These are phyloP conservation scores for Hygrophoropsis aurantiaca DNA, from an alignment of 768 basidiomycete species.

Conservation along the genomic window DNA sequence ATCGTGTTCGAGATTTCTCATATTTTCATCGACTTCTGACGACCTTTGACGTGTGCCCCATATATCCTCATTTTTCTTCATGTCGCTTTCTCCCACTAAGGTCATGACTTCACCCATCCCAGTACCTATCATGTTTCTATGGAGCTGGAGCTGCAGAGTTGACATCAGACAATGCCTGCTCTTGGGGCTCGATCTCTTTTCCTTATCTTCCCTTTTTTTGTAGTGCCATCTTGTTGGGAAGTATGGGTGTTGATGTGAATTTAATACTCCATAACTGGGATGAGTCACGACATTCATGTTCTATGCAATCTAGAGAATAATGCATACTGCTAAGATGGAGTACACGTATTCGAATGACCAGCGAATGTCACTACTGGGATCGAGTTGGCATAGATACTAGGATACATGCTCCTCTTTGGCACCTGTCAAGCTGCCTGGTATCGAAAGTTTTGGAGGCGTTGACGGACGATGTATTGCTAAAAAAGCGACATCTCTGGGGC, in stretches of 20 bases:
- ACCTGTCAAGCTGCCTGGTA: too few species aligned
- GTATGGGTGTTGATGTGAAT: constrained; percentile 31
- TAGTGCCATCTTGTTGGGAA: constrained; percentile 32
- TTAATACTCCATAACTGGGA: constrained; percentile 33
- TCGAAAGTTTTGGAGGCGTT: too few species aligned
- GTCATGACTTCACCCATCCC: constrained; percentile 23
- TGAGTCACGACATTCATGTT: constrained; percentile 1
- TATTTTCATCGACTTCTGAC: constrained; percentile 29
- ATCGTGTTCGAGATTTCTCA: constrained; percentile 30
- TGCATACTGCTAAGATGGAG: not conserved
- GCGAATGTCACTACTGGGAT: too few species aligned
- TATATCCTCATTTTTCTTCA: constrained; percentile 33
- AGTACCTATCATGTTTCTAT: constrained; percentile 15
- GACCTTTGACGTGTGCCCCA: constrained; percentile 36
- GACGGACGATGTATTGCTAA: constrained; percentile 8
- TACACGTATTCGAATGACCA: too few species aligned
- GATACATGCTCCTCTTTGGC: too few species aligned
- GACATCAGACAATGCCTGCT: constrained; percentile 16
- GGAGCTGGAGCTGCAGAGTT: constrained; percentile 20
- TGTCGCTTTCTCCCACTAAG: constrained; percentile 16
- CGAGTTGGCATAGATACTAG: not conserved
- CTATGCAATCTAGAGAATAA: constrained; percentile 1
- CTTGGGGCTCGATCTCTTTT: constrained; percentile 22
- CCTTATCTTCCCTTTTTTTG: constrained; percentile 22
- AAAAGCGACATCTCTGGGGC: constrained; percentile 46